These are phyloP conservation scores for Fusarium napiforme DNA, from an alignment of 2,329 filamentous ascomycete species.

Conservation along the genomic window DNA sequence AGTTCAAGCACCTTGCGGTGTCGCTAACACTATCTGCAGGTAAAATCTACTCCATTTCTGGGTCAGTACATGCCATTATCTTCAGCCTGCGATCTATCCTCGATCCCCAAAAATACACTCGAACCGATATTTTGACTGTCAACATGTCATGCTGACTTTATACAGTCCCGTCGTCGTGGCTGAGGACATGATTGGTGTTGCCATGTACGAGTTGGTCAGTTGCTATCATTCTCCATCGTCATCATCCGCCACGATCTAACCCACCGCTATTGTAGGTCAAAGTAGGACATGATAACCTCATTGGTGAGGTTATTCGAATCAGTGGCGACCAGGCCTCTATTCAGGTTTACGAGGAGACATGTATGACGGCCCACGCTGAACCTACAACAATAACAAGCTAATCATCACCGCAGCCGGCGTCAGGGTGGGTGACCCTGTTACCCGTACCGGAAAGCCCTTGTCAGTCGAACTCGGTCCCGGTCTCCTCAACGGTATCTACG, in stretches of 20 bases:
- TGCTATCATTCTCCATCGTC: constrained; percentile 12
- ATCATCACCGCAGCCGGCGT: constrained; percentile 77
- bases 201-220: constrained; percentile 97
- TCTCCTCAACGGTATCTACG: constrained; percentile 98
- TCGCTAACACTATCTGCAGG: constrained; percentile 53
- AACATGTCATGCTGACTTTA: constrained; percentile 47
- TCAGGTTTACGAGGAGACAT: constrained; percentile 99
- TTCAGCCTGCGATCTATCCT: background rate
- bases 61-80: constrained; percentile 57
- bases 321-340: constrained; percentile 95
- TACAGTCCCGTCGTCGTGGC: constrained; percentile 89
- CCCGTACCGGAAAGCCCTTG: constrained; percentile 90
- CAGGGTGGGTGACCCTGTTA: constrained; percentile 92
- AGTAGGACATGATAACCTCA: constrained; percentile 90
- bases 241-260: constrained; percentile 18
- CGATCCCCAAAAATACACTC: constrained; percentile 4
- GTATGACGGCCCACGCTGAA: constrained; percentile 60
- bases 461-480: constrained; percentile 97
- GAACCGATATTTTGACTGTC: constrained; percentile 2
- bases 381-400: constrained; percentile 17
- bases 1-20: constrained; percentile 28
- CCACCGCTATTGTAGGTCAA: constrained; percentile 69
- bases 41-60: constrained; percentile 72
- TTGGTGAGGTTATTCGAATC: constrained; percentile 98
- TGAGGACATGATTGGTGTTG: constrained; percentile 98